Evolutionary conservation across 306 rosid species (phyloP).

Genomic region (Acacia crassicarpa): DNA sequence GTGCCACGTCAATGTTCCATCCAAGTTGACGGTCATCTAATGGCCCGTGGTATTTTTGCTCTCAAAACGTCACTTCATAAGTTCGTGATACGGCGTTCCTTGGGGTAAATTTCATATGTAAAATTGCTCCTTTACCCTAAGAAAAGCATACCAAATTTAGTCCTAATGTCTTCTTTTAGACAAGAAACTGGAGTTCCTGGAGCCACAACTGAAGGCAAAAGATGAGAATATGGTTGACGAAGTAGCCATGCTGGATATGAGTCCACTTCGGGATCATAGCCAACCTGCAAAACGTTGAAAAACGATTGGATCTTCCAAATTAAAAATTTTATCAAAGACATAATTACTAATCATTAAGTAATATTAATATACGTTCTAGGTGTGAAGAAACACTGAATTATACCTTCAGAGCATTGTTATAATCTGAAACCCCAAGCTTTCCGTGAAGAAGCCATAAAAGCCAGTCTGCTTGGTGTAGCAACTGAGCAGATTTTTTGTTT

Average conservation of each 20-base stretch:
- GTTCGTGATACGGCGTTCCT: no score
- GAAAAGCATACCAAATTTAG: slow-evolving; percentile 50
- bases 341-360: neutral
- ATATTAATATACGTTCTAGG: neutral
- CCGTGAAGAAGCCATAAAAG: slow-evolving; percentile 94
- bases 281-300: slow-evolving; percentile 62
- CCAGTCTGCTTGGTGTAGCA: slow-evolving; percentile 98
- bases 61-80: no score
- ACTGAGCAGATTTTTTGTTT: slow-evolving; percentile 50
- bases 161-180: slow-evolving; percentile 63
- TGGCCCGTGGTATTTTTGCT: no score
- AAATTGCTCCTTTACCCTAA: no score
- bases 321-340: neutral
- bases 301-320: neutral
- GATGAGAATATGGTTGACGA: slow-evolving; percentile 68
- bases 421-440: slow-evolving; percentile 82
- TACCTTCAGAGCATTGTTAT: slow-evolving; percentile 89
- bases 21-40: no score
- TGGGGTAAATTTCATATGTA: no score
- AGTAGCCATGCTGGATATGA: slow-evolving; percentile 86
- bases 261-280: slow-evolving; percentile 90
- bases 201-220: slow-evolving; percentile 74
- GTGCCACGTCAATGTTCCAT: no score
- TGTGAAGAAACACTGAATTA: slow-evolving; percentile 13
- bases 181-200: slow-evolving; percentile 81